These are phyloP conservation scores for Aspergillus kassunensis DNA, from an alignment of 495 filamentous ascomycete genomes.

Conservation along the genomic window DNA sequence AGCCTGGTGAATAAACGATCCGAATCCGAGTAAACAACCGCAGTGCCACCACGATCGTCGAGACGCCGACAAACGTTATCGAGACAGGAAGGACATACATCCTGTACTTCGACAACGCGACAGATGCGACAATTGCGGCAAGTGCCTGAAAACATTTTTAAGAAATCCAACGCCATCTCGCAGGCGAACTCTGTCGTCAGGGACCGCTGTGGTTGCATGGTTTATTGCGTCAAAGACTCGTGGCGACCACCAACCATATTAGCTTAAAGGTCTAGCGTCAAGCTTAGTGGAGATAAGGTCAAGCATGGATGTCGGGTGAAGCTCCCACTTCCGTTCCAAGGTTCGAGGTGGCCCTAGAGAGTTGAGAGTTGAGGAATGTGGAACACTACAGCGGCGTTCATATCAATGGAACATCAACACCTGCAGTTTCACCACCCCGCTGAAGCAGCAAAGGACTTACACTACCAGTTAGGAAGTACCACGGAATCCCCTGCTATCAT, in stretches of 20 bases:
- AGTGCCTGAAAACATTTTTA: constrained; percentile 10
- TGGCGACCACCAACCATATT: not conserved
- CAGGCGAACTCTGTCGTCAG: not conserved
- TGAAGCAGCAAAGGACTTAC: too few relatives aligned
- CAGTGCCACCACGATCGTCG: constrained; percentile 26
- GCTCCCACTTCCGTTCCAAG: not conserved
- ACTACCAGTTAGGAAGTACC: too few relatives aligned
- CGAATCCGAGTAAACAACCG: constrained; percentile 30
- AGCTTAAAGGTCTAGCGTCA: too few relatives aligned
- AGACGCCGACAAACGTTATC: constrained; percentile 23
- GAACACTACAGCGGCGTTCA: not conserved
- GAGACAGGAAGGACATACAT: constrained; percentile 22
- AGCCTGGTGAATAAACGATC: constrained; percentile 30
- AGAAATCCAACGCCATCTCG: not conserved
- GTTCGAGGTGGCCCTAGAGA: too few relatives aligned
- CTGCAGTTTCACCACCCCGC: too few relatives aligned
- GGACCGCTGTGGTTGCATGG: not conserved
- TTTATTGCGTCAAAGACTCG: constrained; percentile 29
- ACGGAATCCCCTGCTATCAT: too few relatives aligned
- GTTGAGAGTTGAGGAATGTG: too few relatives aligned
- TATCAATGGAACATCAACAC: too few relatives aligned
- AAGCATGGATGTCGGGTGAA: too few relatives aligned
- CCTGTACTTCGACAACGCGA: constrained; percentile 2
- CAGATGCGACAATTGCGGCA: not conserved
- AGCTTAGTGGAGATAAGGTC: too few relatives aligned